Evolutionary conservation across 805 yeast genomes (phyloP), one percentile per base, ranked within the genome.

Genomic region (Pichia eremophila): DNA sequence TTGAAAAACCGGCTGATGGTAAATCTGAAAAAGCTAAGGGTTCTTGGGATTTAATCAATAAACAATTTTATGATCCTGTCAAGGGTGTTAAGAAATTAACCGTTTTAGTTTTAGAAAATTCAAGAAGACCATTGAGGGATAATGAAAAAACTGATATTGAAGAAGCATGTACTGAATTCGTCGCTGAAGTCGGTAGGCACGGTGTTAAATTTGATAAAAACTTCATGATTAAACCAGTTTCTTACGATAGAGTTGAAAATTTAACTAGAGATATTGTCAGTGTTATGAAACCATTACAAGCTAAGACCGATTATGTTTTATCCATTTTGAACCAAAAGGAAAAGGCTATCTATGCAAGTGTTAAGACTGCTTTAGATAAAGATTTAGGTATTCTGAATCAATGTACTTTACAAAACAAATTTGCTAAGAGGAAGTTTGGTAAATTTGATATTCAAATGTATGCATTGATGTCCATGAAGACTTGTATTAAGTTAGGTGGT

Each of bases 401-500:
- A 51, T 62, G 66, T 50, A 59, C 61, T 22, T 50, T 58, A 40
- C 49, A 54, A 19, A 53, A 52, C 43, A 63, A 62, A 44, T 60
- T 63, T 31, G 53, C 60, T 22, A 59, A 52, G 41, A 51, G 44
- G 36, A 50, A 44, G 17, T 53, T 57, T 46, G 54, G 53, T 44
- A 51, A 53, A 46, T 63, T 57, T 47, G 61, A 57, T 50, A 32
- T 48, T 14, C 52, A 57, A 43, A 64, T 64, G 57, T 57, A 59
- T 43, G 65, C 66, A 8, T 55, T 64, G 36, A 63, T 62, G 50
- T 57, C 61, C 18, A 58, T 63, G 61, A 63, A 63, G 50, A 49
- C 64, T 11, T 62, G 64, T 46, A 49, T 58, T 25, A 63, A 63
- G 43, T 51, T 63, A 15, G 67, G 67, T 31, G 67, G 67, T 39